Evolutionary conservation across 1,284 basidiomycete genomes (phyloP).

Genomic region (Mycena citricolor): DNA sequence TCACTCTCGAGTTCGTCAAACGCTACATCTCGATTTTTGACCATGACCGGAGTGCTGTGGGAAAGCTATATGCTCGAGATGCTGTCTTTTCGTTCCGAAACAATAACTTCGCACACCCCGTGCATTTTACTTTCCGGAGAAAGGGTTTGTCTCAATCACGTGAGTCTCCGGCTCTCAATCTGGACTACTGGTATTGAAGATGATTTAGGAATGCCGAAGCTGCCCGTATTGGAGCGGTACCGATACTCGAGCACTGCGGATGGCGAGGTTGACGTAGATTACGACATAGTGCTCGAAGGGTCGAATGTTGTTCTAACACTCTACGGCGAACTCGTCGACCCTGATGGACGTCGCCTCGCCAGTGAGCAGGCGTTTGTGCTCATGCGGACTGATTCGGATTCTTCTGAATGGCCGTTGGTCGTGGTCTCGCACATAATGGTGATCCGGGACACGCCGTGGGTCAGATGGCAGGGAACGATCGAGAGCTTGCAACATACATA

Average conservation of each 20-base stretch:
- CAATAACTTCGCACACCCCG: constrained; percentile 12
- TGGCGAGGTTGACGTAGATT: constrained; percentile 15
- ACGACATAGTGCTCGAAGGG: constrained; percentile 17
- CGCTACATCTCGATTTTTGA: constrained; percentile 18
- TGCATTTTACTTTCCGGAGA: constrained; percentile 14
- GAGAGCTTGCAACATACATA: constrained; percentile 4
- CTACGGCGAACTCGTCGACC: constrained; percentile 12
- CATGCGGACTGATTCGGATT: not conserved
- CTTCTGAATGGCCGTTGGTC: constrained; percentile 19
- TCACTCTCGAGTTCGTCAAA: too few relatives aligned
- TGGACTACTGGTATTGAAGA: too few relatives aligned
- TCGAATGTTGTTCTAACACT: constrained; percentile 13
- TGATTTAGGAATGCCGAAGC: constrained; percentile 14
- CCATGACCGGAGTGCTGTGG: constrained; percentile 12
- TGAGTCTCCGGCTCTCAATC: constrained; percentile 2
- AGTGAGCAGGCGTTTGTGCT: constrained; percentile 20
- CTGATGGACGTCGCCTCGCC: constrained; percentile 4
- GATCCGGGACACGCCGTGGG: constrained; percentile 19
- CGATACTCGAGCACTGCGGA: constrained; percentile 3
- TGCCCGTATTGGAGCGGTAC: constrained; percentile 10
- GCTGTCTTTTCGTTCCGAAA: constrained; percentile 20
- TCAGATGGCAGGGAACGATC: constrained; percentile 14
- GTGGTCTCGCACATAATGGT: constrained; percentile 16
- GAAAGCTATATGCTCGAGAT: constrained; percentile 13
- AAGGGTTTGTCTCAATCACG: constrained; percentile 4